phyloP scores from a whole-genome alignment of 2,329 filamentous ascomycete species.

The Venturiaceae sp. region DNA sequence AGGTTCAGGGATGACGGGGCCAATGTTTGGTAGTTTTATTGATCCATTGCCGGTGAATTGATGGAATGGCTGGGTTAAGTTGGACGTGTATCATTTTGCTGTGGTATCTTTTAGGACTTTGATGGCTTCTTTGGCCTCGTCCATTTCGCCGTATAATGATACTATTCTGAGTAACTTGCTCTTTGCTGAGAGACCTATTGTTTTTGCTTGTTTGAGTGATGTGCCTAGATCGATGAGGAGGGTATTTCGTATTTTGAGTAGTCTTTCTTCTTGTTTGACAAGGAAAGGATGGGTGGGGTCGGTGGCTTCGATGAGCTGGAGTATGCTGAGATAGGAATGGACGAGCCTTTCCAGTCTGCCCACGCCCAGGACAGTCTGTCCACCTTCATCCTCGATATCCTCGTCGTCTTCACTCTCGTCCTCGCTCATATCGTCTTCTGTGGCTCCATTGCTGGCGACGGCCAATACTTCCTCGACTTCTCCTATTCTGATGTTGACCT shows the following conservation, averaged over 20 bases:
- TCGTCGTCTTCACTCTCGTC: slow-evolving; percentile 22
- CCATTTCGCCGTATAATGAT: slow-evolving; percentile 51
- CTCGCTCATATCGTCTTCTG: slow-evolving; percentile 16
- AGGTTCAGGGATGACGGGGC: neutral
- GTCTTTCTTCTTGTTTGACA: slow-evolving; percentile 42
- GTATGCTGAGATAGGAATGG: slow-evolving; percentile 48
- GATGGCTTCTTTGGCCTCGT: slow-evolving; percentile 49
- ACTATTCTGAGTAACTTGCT: slow-evolving; percentile 44
- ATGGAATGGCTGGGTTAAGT: neutral
- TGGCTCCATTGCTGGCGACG: slow-evolving; percentile 29
- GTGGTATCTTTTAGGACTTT: slow-evolving; percentile 40
- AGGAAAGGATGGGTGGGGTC: slow-evolving; percentile 55
- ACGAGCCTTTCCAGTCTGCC: slow-evolving; percentile 44
- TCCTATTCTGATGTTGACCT: slow-evolving; percentile 53
- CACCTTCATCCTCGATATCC: slow-evolving; percentile 17
- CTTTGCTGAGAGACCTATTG: slow-evolving; percentile 25
- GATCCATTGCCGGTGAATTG: slow-evolving; percentile 1
- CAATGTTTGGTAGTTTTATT: neutral
- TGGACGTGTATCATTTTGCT: slow-evolving; percentile 16
- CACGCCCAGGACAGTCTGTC: slow-evolving; percentile 2
- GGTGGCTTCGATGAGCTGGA: slow-evolving; percentile 39
- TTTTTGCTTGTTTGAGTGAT: slow-evolving; percentile 48
- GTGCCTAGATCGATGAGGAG: slow-evolving; percentile 55
- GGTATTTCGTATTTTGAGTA: slow-evolving; percentile 50
- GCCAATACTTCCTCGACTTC: slow-evolving; percentile 55